Evolutionary conservation across 2,329 filamentous ascomycete genomes (phyloP).

Genomic region (Fusarium palustre): DNA sequence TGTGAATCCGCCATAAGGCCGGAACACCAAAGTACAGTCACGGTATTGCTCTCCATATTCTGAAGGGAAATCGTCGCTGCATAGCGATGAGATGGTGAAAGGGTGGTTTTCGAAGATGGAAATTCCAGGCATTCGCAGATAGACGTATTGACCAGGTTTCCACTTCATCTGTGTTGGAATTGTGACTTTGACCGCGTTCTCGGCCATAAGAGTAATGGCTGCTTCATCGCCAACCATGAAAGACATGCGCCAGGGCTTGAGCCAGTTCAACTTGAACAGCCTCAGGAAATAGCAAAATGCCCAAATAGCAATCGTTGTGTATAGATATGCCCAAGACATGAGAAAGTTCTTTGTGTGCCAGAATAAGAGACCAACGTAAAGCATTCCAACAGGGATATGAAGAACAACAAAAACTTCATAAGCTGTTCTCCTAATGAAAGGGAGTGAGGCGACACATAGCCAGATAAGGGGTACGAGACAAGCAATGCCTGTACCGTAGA

Average conservation of each 20-base stretch:
- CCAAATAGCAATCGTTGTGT: constrained; percentile 83
- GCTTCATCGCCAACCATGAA: constrained; percentile 93
- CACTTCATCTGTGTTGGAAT: constrained; percentile 93
- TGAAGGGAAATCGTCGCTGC: constrained; percentile 92
- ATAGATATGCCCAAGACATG: constrained; percentile 90
- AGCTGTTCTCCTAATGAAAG: constrained; percentile 77
- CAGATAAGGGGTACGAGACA: constrained; percentile 84
- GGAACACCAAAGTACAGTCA: constrained; percentile 91
- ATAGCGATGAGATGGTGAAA: constrained; percentile 93
- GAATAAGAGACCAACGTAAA: constrained; percentile 87
- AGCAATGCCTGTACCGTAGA: constrained; percentile 88
- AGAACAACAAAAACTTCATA: constrained; percentile 89
- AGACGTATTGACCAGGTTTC: constrained; percentile 94
- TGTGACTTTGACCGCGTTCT: constrained; percentile 95
- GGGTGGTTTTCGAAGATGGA: constrained; percentile 93
- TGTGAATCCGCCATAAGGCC: constrained; percentile 92
- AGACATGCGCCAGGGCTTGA: constrained; percentile 79
- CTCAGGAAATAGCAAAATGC: constrained; percentile 77
- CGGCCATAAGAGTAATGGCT: constrained; percentile 86
- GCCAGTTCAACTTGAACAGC: constrained; percentile 90
- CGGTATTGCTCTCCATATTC: constrained; percentile 89
- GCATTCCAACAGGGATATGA: constrained; percentile 83
- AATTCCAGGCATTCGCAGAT: constrained; percentile 92
- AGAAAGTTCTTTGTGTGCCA: constrained; percentile 97
- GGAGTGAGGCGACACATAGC: constrained; percentile 86